These are phyloP conservation scores for Schizonepeta tenuifolia DNA, from an alignment of 257 asterid genomes.

Conservation along the genomic window DNA sequence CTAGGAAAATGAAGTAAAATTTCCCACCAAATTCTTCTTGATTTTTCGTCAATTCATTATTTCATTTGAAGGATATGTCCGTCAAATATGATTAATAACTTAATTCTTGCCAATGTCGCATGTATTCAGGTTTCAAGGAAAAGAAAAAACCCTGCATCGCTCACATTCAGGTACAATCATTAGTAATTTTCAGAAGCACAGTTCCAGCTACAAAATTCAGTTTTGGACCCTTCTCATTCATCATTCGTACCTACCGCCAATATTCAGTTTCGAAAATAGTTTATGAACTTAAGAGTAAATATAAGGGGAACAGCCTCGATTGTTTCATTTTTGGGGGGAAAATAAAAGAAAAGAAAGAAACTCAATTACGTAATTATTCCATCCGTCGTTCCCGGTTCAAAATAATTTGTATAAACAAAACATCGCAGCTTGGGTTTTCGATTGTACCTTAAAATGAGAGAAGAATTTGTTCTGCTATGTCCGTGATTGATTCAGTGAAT, in stretches of 20 bases:
- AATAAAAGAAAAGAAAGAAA: neutral
- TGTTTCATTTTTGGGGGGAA: neutral
- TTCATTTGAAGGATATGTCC: no score
- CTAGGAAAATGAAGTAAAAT: no score
- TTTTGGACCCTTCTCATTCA: neutral
- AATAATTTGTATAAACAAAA: neutral
- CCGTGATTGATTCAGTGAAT: neutral
- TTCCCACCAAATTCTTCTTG: no score
- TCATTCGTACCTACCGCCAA: neutral
- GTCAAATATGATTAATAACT: no score
- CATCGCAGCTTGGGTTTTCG: neutral
- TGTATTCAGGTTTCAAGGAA: no score
- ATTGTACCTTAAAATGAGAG: slow-evolving; percentile 2
- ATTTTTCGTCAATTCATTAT: no score
- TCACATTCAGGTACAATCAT: no score
- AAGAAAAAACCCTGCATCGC: no score
- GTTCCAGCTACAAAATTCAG: neutral
- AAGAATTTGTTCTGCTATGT: neutral
- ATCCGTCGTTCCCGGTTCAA: no score
- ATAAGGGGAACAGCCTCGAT: neutral
- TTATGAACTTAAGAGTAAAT: neutral
- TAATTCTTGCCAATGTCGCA: no score
- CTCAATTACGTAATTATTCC: neutral
- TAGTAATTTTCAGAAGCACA: no score
- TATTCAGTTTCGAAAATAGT: no score